Conservation (phyloP, 2,329 filamentous ascomycete species). For the Cladosporium sp. region DNA sequence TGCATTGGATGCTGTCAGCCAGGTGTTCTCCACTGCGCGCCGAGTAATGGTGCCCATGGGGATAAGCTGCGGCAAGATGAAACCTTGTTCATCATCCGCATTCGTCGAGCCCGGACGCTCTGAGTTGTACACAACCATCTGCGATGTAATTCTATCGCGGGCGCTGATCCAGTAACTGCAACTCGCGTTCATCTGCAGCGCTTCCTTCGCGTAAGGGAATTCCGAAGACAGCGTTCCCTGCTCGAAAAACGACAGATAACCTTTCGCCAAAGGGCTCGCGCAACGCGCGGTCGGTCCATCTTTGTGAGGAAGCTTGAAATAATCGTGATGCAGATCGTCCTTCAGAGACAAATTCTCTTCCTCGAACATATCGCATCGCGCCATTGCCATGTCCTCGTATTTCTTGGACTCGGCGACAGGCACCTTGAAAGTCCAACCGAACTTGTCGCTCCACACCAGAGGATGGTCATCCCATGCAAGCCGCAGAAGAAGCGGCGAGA, state of each 20-base stretch:
- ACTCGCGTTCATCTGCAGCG: constrained; percentile 95
- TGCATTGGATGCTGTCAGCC: constrained; percentile 95
- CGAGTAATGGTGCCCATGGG: constrained; percentile 98
- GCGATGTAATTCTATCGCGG: constrained; percentile 84
- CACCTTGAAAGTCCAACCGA: constrained; percentile 89
- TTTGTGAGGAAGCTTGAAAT: constrained; percentile 95
- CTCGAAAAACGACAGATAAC: constrained; percentile 86
- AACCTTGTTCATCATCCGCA: constrained; percentile 52
- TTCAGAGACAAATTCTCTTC: constrained; percentile 62
- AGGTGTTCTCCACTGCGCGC: constrained; percentile 92
- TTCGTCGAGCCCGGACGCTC: constrained; percentile 39
- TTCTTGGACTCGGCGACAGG: constrained; percentile 53
- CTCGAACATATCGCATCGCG: constrained; percentile 67
- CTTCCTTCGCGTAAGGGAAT: constrained; percentile 85
- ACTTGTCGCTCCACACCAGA: constrained; percentile 84
- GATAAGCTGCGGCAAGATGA: constrained; percentile 90
- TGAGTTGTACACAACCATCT: constrained; percentile 84
- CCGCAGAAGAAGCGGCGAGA: constrained; percentile 77
- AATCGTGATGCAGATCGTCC: constrained; percentile 60
- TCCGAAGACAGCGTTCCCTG: constrained; percentile 81
- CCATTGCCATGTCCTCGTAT: constrained; percentile 66
- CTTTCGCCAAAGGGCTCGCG: constrained; percentile 81
- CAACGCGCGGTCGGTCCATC: constrained; percentile 83
- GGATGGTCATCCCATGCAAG: constrained; percentile 86
- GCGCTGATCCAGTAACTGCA: constrained; percentile 99